Evolutionary conservation across 2,329 filamentous ascomycete genomes (phyloP).

Genomic region (Xylariaceae sp.): DNA sequence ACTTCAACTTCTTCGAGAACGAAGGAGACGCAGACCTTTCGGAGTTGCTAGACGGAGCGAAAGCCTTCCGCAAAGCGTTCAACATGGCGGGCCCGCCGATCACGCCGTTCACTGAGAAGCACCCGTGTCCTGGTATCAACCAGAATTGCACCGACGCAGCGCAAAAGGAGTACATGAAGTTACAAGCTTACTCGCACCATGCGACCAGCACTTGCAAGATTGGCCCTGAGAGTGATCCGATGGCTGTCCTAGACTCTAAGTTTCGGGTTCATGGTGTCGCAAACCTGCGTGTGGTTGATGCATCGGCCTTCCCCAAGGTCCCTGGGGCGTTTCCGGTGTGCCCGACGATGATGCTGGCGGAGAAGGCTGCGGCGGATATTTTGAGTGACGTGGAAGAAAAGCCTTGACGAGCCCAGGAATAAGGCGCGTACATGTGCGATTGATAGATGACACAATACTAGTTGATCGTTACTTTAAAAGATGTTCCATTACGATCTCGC

Average conservation of each 20-base stretch:
- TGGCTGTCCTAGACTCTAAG: conserved; percentile 53
- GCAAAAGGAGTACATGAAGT: conserved; percentile 30
- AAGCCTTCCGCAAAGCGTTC: conserved; percentile 26
- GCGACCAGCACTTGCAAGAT: conserved; percentile 54
- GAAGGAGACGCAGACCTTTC: conserved; percentile 42
- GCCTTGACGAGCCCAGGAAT: too few species aligned
- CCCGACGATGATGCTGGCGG: conserved; percentile 54
- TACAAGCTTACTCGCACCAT: conserved; percentile 54
- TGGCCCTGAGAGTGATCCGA: conserved; percentile 48
- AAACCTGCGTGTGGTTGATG: conserved; percentile 57
- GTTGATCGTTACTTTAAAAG: too few species aligned
- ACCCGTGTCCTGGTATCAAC: conserved; percentile 27
- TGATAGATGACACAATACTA: too few species aligned
- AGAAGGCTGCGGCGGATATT: conserved; percentile 60
- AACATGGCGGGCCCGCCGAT: conserved; percentile 22
- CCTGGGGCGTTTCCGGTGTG: conserved; percentile 45
- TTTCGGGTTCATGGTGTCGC: conserved; percentile 54
- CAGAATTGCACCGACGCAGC: conserved; percentile 38
- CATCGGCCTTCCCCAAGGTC: conserved; percentile 49
- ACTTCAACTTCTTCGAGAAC: conserved; percentile 56
- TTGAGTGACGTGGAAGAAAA: conserved; percentile 11
- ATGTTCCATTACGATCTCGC: too few species aligned
- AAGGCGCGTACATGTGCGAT: too few species aligned
- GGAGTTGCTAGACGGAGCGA: conserved; percentile 40
- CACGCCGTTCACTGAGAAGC: conserved; percentile 28